Conservation (phyloP, 208 protist species). For the Crithidia brevicula region DNA sequence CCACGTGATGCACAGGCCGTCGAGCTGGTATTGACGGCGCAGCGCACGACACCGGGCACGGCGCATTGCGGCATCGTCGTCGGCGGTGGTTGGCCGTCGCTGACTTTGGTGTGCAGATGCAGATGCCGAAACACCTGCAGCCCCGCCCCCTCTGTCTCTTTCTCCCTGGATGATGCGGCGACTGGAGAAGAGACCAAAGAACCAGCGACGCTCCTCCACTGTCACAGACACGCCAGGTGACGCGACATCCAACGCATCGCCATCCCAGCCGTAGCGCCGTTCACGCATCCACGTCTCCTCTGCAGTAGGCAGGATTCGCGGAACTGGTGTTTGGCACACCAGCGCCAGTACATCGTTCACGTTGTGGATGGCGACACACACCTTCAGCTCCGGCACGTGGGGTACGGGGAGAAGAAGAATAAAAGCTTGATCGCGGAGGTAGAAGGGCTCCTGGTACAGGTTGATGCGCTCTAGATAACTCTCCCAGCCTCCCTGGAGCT, state of each 20-base stretch:
- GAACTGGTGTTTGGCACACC: conserved; percentile 44
- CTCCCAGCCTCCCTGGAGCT: conserved; percentile 51
- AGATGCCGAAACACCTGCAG: too few species aligned
- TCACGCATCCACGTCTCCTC: conserved; percentile 54
- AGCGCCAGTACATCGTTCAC: conserved; percentile 70
- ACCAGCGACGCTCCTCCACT: conserved; percentile 35
- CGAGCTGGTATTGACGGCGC: conserved; percentile 33
- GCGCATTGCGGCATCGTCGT: conserved; percentile 14
- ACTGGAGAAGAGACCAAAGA: conserved; percentile 41
- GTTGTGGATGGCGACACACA: conserved; percentile 73
- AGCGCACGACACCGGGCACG: conserved; percentile 22
- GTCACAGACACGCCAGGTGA: neutral
- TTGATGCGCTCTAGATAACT: conserved; percentile 69
- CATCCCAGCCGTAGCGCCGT: conserved; percentile 22
- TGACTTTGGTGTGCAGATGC: too few species aligned
- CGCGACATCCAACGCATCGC: too few species aligned
- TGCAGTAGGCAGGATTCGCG: conserved; percentile 36
- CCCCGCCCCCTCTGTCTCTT: neutral
- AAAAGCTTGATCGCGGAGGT: conserved; percentile 60
- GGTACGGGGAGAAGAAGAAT: conserved; percentile 70
- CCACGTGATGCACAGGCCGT: conserved; percentile 52
- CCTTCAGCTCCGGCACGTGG: conserved; percentile 59
- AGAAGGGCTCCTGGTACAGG: conserved; percentile 69
- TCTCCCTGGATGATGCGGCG: neutral
- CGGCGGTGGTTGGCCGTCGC: neutral